Evolutionary conservation across 1,284 basidiomycete genomes (phyloP).

Genomic region (Ustilago lituana): DNA sequence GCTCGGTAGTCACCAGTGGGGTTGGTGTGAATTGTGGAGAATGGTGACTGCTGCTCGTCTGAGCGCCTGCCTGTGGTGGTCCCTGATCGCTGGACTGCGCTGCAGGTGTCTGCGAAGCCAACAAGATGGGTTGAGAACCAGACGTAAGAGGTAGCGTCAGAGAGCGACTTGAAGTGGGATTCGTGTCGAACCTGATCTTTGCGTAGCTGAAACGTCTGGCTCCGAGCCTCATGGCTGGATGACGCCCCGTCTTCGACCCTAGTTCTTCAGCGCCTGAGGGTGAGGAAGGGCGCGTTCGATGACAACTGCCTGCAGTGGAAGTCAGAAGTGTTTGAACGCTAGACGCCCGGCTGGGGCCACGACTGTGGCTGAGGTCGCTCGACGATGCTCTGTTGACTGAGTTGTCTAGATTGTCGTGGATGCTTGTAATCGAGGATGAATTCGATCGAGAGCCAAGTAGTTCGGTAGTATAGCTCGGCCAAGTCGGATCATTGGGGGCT

Average conservation of each 20-base stretch:
- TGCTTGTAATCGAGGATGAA: not conserved
- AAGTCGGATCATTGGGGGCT: slow-evolving; percentile 2
- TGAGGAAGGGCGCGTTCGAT: slow-evolving; percentile 3
- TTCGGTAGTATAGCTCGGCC: slow-evolving; percentile 4
- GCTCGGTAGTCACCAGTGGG: slow-evolving; percentile 3
- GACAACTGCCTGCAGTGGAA: not conserved
- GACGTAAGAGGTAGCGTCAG: not conserved
- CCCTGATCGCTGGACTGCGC: not conserved
- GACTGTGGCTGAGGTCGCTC: slow-evolving; percentile 6
- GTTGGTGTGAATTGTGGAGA: not conserved
- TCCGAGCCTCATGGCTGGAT: not conserved
- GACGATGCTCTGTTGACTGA: slow-evolving; percentile 3
- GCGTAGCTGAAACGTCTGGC: not conserved
- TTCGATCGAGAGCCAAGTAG: not conserved
- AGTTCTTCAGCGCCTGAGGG: not conserved
- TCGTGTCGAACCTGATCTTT: not conserved
- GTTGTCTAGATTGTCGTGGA: too few relatives aligned
- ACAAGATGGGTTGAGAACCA: slow-evolving; percentile 2
- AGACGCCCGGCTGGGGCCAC: slow-evolving; percentile 1
- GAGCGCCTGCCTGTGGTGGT: not conserved
- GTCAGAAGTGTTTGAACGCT: slow-evolving; percentile 6
- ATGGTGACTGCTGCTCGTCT: not conserved
- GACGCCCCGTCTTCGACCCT: not conserved
- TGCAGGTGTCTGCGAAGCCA: not conserved
- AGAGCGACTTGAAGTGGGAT: not conserved